Percentiles rank a stretch among this genome's conserved stretches.
phyloP scores from a whole-genome alignment of 805 yeast genomes.

The Saccharomycopsis fodiens region DNA sequence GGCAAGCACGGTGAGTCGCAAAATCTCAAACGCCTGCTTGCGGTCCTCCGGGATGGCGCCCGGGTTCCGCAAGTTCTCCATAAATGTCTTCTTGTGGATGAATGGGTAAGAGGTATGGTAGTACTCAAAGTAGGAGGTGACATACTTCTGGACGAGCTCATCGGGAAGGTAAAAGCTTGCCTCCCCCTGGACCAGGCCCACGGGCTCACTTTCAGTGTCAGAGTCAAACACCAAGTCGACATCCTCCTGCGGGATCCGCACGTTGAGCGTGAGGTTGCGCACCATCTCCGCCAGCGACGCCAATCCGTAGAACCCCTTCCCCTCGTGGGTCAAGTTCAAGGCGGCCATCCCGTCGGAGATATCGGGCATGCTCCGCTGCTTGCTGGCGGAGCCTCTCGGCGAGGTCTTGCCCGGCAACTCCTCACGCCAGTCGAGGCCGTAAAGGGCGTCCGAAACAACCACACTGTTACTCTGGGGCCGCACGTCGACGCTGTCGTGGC shows the following conservation, averaged over 20 bases:
- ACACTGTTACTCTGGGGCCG: conserved; percentile 3
- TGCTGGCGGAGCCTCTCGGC: neutral
- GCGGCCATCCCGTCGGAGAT: conserved; percentile 61
- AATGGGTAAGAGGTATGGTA: conserved; percentile 61
- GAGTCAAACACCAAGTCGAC: conserved; percentile 10
- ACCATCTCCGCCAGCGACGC: conserved; percentile 53
- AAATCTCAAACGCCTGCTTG: conserved; percentile 32
- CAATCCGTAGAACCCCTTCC: conserved; percentile 59
- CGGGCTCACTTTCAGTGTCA: neutral
- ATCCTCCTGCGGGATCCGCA: conserved; percentile 1
- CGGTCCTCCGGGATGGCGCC: conserved; percentile 27
- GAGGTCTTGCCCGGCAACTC: conserved; percentile 28
- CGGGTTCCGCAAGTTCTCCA: conserved; percentile 38
- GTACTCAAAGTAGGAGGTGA: conserved; percentile 46
- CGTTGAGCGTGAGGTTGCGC: conserved; percentile 35
- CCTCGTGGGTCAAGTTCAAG: conserved; percentile 36
- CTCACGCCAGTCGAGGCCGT: conserved; percentile 59
- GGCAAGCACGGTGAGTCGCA: conserved; percentile 51
- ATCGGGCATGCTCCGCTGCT: conserved; percentile 5
- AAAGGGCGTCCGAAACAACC: conserved; percentile 32
- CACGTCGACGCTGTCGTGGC: conserved; percentile 1
- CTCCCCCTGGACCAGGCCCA: neutral
- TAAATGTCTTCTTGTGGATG: conserved; percentile 45
- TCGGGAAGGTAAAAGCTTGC: neutral
- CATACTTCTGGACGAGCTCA: conserved; percentile 26